Conservation (phyloP, 2,329 filamentous ascomycete species). For the Biscogniauxia mediterranea region DNA sequence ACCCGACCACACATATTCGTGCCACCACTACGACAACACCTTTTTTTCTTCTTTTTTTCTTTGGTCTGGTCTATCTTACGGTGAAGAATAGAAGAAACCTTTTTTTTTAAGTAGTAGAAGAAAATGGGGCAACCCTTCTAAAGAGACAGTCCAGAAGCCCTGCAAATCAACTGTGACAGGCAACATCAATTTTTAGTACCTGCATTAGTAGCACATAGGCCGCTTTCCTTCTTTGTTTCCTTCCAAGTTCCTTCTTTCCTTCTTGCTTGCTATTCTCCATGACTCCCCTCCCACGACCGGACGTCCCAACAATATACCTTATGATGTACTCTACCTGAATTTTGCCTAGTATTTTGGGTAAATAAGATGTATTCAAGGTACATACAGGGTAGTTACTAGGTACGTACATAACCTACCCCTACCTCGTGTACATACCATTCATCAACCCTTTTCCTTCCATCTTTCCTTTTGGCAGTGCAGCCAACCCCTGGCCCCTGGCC, state of each 20-base stretch:
- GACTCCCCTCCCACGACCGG: neutral
- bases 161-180: conserved; percentile 12
- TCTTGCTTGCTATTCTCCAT: neutral
- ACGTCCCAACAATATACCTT: neutral
- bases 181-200: conserved; percentile 24
- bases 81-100: conserved; percentile 10
- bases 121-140: neutral
- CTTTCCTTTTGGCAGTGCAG: too few relatives aligned
- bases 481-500: neutral
- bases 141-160: conserved; percentile 7
- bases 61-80: conserved; percentile 10
- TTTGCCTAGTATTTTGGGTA: too few relatives aligned
- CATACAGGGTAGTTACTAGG: too few relatives aligned
- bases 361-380: too few relatives aligned
- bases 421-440: too few relatives aligned
- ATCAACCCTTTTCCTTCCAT: too few relatives aligned
- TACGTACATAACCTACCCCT: too few relatives aligned
- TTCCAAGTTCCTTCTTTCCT: neutral
- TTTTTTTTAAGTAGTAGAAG: conserved; percentile 1
- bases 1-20: neutral
- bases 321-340: too few relatives aligned
- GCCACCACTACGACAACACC: neutral
- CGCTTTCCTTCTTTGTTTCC: neutral
- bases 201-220: conserved; percentile 30
- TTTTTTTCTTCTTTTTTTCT: neutral